Evolutionary conservation across 2,329 filamentous ascomycete genomes (phyloP).

Genomic region (Curvularia eragrostidis): DNA sequence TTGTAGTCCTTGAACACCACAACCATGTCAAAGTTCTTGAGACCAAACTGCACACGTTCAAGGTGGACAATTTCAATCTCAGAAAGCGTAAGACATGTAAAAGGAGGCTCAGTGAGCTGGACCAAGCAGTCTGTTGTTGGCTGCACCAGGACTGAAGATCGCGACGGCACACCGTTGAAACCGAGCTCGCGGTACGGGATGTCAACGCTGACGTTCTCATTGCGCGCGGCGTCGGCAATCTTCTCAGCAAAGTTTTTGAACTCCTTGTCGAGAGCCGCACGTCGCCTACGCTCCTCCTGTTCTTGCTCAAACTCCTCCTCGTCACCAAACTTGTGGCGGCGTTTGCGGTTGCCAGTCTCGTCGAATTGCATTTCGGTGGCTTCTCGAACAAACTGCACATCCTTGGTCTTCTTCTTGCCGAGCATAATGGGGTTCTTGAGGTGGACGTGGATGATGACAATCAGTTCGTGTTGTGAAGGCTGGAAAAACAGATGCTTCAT

Average conservation of each 20-base stretch:
- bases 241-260: slow-evolving; percentile 98
- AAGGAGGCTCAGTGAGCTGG: slow-evolving; percentile 94
- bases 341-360: slow-evolving; percentile 96
- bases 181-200: slow-evolving; percentile 96
- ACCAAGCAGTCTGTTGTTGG: slow-evolving; percentile 97
- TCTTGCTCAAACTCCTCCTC: slow-evolving; percentile 99
- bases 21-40: slow-evolving; percentile 99
- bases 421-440: slow-evolving; percentile 98
- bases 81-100: slow-evolving; percentile 92
- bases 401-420: slow-evolving; percentile 98
- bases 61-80: slow-evolving; percentile 97
- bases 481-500: slow-evolving; percentile 99
- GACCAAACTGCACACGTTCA: slow-evolving; percentile 91
- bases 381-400: slow-evolving; percentile 97
- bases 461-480: slow-evolving; percentile 92
- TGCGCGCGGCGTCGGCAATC: slow-evolving; percentile 92
- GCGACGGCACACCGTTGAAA: slow-evolving; percentile 95
- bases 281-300: slow-evolving; percentile 90
- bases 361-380: slow-evolving; percentile 99
- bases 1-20: slow-evolving; percentile 98
- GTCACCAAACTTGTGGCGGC: slow-evolving; percentile 96
- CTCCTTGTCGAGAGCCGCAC: slow-evolving; percentile 90
- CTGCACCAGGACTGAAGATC: slow-evolving; percentile 93
- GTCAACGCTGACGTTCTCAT: slow-evolving; percentile 89
- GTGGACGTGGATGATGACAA: slow-evolving; percentile 97